Conservation (phyloP, 139 green algal species). For the Chlorella sp. region DNA sequence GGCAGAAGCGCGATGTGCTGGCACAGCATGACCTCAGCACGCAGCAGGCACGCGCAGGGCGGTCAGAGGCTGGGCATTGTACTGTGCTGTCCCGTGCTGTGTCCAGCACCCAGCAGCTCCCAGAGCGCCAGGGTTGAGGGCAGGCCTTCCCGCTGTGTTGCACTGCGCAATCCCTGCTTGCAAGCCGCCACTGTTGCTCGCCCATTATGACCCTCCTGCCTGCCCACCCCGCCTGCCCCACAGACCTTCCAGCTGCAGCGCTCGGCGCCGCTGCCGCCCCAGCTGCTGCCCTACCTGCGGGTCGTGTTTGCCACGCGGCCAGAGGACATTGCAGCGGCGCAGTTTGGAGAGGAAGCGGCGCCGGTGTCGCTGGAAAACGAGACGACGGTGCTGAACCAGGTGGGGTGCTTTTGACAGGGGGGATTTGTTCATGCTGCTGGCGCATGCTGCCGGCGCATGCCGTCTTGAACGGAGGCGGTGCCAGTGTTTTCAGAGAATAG, state of each 20-base stretch:
- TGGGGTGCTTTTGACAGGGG: constrained; percentile 20
- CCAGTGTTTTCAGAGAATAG: not conserved
- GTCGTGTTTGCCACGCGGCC: constrained; percentile 66
- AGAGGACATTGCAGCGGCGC: constrained; percentile 48
- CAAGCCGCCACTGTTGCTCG: no score
- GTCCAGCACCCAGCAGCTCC: not conserved
- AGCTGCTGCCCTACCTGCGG: constrained; percentile 83
- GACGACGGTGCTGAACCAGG: constrained; percentile 54
- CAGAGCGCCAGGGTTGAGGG: no score
- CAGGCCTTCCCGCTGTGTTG: no score
- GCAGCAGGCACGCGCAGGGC: constrained; percentile 41
- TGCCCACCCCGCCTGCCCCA: not conserved
- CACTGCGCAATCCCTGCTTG: no score
- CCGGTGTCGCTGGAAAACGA: constrained; percentile 59
- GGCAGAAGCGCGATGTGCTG: constrained; percentile 77
- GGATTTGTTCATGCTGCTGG: not conserved
- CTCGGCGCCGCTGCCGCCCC: constrained; percentile 54
- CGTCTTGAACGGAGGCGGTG: not conserved
- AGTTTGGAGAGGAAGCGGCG: constrained; percentile 36
- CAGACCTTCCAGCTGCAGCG: constrained; percentile 61
- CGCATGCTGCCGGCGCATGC: no score
- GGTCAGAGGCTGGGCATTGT: not conserved
- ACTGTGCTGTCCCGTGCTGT: no score
- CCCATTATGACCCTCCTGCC: not conserved
- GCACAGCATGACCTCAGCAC: constrained; percentile 59